A percentile compares a stretch with the other conserved stretches of the same genome.
These are phyloP conservation scores for Pleurotus cornucopiae DNA, from an alignment of 768 basidiomycete genomes.

Conservation along the genomic window DNA sequence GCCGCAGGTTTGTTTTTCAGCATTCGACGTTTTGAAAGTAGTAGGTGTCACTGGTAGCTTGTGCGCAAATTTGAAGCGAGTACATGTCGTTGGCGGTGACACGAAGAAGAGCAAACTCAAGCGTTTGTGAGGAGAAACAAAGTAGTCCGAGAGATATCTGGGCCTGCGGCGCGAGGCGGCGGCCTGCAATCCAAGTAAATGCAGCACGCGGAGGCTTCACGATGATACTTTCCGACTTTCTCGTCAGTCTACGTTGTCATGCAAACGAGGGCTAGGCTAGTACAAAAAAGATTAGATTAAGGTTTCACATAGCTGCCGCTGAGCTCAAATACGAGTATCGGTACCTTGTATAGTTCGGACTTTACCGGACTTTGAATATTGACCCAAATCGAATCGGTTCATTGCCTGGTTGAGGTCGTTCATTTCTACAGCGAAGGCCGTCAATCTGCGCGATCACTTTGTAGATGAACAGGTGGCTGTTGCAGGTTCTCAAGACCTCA, in stretches of 20 bases:
- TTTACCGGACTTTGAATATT: constrained; percentile 9
- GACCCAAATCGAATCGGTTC: constrained; percentile 6
- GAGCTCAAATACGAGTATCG: neutral
- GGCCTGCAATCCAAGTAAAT: too few relatives aligned
- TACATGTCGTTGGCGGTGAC: too few relatives aligned
- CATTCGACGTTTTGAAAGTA: too few relatives aligned
- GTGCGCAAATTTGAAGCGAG: too few relatives aligned
- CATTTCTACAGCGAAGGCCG: constrained; percentile 5
- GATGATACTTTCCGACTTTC: neutral
- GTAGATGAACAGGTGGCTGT: neutral
- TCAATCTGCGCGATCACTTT: neutral
- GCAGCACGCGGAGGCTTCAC: constrained; percentile 1
- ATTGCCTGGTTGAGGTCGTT: neutral
- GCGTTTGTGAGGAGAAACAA: too few relatives aligned
- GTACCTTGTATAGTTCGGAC: constrained; percentile 3
- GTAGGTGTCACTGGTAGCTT: too few relatives aligned
- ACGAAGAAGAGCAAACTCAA: too few relatives aligned
- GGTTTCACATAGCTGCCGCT: constrained; percentile 6
- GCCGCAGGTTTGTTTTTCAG: too few relatives aligned
- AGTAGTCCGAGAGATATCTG: too few relatives aligned
- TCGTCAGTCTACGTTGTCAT: neutral
- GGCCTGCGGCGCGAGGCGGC: too few relatives aligned
- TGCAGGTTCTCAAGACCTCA: neutral
- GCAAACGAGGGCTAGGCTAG: constrained; percentile 5
- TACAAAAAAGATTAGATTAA: constrained; percentile 8